Evolutionary conservation across 2,329 filamentous ascomycete genomes (phyloP), one percentile per base, ranked within the genome.

Genomic region (Penicillium olsonii): DNA sequence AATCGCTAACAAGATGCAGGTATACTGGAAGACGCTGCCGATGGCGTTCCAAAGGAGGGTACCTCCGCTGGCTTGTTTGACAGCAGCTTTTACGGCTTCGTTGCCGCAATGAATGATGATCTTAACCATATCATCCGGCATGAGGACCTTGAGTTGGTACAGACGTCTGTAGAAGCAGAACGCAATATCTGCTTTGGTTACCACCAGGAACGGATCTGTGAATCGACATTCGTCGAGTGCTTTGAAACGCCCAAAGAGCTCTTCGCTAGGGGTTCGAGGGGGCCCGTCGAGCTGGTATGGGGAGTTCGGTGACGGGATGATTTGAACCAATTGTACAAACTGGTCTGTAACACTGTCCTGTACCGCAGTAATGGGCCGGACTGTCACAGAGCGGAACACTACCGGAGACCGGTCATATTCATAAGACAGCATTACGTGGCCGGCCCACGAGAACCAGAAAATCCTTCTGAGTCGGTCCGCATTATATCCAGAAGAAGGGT

Each of bases 361-460:
- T 18, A 35, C 45, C n/a, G 57, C 2, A 4, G 57, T 48, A 18
- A 65, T 57, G 18, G 61, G 0, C 53, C 62, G 56, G 12, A 56
- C 59, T 35, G 63, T 66, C 37, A 67, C 63, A 10, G 52, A 31
- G 20, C 50, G 31, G 50, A 66, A 66, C 4, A 0, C 0, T 14
- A 67, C 65, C 42, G 65, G n/a, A 9, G 64, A 65, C 26, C 54
- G 57, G 55, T 68, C 65, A 22, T 61, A 60, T 54, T 68, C 65
- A 50, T 68, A 68, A 4, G 62, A 68, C 5, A 68, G 49, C 59
- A 68, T 66, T 10, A 46, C 44, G 50, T 68, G 65, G 7, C 55
- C 66, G 4, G 65, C 63, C 66, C 66, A 68, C 2, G 60, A 57
- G 46, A 67, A 54, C 66, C 64, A 68, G 38, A 68, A 68, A n/a